These are phyloP conservation scores for Flueggea neowawraea DNA, from an alignment of 441 rosid species.

Conservation along the genomic window DNA sequence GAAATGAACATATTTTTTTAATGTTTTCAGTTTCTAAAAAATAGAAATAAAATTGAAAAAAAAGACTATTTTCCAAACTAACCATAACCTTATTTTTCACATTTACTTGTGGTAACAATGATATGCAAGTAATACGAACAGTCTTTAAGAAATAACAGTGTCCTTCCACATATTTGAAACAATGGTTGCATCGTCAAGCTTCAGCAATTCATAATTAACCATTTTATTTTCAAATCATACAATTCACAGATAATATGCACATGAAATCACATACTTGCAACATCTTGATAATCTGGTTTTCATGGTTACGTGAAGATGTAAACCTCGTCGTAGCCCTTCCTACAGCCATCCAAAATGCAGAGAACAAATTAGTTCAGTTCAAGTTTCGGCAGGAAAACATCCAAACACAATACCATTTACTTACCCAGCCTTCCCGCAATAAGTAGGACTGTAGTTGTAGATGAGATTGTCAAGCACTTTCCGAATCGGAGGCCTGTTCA, in stretches of 20 bases:
- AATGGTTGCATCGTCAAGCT: neutral
- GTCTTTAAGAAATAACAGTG: too few species aligned
- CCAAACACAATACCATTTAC: neutral
- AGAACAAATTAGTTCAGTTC: neutral
- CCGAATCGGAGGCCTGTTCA: slow-evolving; percentile 51
- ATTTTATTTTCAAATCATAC: neutral
- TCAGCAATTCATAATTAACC: neutral
- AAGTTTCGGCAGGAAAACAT: neutral
- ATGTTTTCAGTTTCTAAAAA: too few species aligned
- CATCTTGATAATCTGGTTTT: neutral
- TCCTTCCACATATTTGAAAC: neutral
- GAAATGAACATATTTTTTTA: too few species aligned
- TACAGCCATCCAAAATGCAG: slow-evolving; percentile 21
- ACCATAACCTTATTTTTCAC: too few species aligned
- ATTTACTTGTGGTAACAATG: too few species aligned
- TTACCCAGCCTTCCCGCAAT: slow-evolving; percentile 85
- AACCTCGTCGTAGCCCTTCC: slow-evolving; percentile 83
- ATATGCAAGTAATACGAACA: too few species aligned
- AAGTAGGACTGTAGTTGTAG: slow-evolving; percentile 74
- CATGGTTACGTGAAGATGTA: slow-evolving; percentile 54
- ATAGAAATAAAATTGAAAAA: too few species aligned
- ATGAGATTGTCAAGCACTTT: slow-evolving; percentile 71
- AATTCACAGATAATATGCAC: neutral
- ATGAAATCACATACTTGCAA: neutral
- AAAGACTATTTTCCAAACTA: too few species aligned